These are phyloP conservation scores for Calendula officinalis DNA, from an alignment of 129 eudicot genomes.

Conservation along the genomic window DNA sequence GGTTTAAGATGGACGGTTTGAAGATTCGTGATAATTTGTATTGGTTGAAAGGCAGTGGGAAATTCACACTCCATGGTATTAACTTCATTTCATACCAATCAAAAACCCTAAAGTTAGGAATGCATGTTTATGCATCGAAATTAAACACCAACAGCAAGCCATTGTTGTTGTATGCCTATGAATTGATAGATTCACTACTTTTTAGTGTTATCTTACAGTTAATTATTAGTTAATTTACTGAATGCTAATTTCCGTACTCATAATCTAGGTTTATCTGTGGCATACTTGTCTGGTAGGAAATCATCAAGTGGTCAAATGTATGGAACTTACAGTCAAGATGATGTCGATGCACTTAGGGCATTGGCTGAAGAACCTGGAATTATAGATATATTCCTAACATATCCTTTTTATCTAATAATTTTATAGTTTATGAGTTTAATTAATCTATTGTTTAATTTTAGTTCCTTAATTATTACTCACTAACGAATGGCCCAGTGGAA, in stretches of 20 bases:
- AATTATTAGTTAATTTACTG: background rate
- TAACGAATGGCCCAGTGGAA: slow-evolving; percentile 95
- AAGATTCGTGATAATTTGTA: slow-evolving; percentile 67
- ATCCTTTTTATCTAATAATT: slow-evolving; percentile 52
- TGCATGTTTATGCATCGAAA: too few relatives aligned
- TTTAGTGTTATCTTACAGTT: background rate
- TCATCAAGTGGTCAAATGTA: slow-evolving; percentile 67
- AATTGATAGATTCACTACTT: background rate
- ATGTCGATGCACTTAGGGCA: slow-evolving; percentile 88
- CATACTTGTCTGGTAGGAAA: slow-evolving; percentile 91
- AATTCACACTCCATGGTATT: slow-evolving; percentile 70
- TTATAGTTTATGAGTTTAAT: background rate
- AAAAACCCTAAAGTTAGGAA: background rate
- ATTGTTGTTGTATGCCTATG: too few relatives aligned
- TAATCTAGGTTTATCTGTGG: slow-evolving; percentile 77
- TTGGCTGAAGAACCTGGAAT: slow-evolving; percentile 91
- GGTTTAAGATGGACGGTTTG: slow-evolving; percentile 95
- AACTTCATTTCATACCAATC: background rate
- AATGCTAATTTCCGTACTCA: slow-evolving; percentile 16
- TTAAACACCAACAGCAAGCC: too few relatives aligned
- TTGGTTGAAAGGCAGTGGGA: slow-evolving; percentile 97
- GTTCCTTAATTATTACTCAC: slow-evolving; percentile 63
- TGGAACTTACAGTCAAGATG: slow-evolving; percentile 91
- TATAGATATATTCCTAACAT: slow-evolving; percentile 83
- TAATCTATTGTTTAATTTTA: background rate